These are phyloP conservation scores for Sicyos edulis DNA, from an alignment of 306 rosid genomes.

Conservation along the genomic window DNA sequence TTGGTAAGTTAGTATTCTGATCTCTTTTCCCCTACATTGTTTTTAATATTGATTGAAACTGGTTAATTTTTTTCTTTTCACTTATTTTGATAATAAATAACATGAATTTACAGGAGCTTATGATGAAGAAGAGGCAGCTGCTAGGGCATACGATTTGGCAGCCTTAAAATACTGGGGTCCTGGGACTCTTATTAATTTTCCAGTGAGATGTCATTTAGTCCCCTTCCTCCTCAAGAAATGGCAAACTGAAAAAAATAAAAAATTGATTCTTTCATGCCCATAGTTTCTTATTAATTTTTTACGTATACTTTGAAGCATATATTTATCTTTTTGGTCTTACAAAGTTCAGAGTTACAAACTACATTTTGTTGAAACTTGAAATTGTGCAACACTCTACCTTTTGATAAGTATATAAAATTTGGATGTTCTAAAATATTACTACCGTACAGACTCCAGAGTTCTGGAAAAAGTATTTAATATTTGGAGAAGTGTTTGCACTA, in stretches of 20 bases:
- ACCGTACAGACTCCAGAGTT: slow-evolving; percentile 3
- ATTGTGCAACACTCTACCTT: background rate
- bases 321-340: slow-evolving; percentile 6
- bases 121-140: slow-evolving; percentile 99
- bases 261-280: background rate
- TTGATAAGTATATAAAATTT: background rate
- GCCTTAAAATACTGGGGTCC: slow-evolving; percentile 99
- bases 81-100: slow-evolving; percentile 17
- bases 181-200: slow-evolving; percentile 92
- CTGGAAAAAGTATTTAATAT: background rate
- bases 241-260: background rate
- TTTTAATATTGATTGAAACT: background rate
- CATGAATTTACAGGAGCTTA: slow-evolving; percentile 81
- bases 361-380: slow-evolving; percentile 4
- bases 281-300: background rate
- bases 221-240: background rate
- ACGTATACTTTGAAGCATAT: background rate
- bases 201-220: slow-evolving; percentile 48
- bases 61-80: background rate
- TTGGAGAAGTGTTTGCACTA: background rate
- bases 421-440: background rate
- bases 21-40: background rate
- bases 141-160: slow-evolving; percentile 98
- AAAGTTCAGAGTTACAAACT: background rate
- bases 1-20: slow-evolving; percentile 55